phyloP scores from a whole-genome alignment of 129 eudicot genomes.

The Tagetes patula region DNA sequence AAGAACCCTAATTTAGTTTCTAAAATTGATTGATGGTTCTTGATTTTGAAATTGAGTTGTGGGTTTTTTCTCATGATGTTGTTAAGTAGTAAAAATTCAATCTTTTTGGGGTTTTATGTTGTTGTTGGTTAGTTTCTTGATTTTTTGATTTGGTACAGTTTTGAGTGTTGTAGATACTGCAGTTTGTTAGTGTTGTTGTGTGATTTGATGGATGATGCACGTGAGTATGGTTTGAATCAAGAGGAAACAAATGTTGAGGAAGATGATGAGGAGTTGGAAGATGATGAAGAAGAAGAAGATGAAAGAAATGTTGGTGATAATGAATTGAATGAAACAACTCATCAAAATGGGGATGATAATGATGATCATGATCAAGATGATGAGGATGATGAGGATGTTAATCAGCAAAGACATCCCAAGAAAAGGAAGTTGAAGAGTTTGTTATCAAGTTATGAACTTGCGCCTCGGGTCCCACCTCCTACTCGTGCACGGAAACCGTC shows the following conservation, averaged over 20 bases:
- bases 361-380: conserved; percentile 24
- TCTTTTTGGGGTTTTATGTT: conserved; percentile 19
- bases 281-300: conserved; percentile 29
- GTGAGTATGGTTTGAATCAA: conserved; percentile 44
- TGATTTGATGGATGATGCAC: conserved; percentile 54
- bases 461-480: conserved; percentile 76
- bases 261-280: conserved; percentile 41
- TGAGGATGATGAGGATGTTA: conserved; percentile 22
- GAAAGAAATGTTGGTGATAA: conserved; percentile 34
- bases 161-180: conserved; percentile 12
- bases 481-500: conserved; percentile 46
- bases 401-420: conserved; percentile 57
- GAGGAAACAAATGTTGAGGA: conserved; percentile 30
- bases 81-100: not conserved
- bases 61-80: not conserved
- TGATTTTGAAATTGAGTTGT: conserved; percentile 2
- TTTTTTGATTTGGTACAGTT: conserved; percentile 17
- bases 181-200: conserved; percentile 21
- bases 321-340: conserved; percentile 31
- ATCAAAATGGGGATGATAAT: conserved; percentile 36
- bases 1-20: conserved; percentile 26
- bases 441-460: conserved; percentile 72
- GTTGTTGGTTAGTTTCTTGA: not conserved
- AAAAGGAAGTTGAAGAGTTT: conserved; percentile 77
- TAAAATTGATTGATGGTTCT: not conserved